Percentiles rank a stretch among this genome's conserved stretches.
Evolutionary conservation across 2,329 filamentous ascomycete species (phyloP).

Genomic region (Beauveria sp.): DNA sequence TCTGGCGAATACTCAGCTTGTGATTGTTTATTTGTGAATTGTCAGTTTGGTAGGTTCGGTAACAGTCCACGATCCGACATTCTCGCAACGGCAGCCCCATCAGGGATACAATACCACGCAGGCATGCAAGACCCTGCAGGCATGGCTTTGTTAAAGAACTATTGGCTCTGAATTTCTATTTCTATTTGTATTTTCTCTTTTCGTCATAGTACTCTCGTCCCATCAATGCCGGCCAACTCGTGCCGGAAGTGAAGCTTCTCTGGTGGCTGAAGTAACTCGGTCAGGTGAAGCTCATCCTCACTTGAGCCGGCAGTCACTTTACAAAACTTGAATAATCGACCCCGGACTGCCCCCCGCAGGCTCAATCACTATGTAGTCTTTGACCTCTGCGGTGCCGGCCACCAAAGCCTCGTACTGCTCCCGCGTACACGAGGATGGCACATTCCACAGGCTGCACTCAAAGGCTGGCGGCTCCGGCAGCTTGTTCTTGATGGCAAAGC

Average conservation of each 20-base stretch:
- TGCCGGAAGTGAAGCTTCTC: not conserved
- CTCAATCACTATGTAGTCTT: slow-evolving; percentile 14
- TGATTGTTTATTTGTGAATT: not conserved
- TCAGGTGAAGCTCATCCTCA: not conserved
- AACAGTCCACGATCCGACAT: not conserved
- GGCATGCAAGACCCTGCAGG: too few relatives aligned
- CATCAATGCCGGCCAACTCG: not conserved
- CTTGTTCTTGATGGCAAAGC: slow-evolving; percentile 45
- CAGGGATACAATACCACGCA: not conserved
- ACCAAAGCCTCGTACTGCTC: slow-evolving; percentile 17
- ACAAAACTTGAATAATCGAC: not conserved
- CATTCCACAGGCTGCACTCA: slow-evolving; percentile 50
- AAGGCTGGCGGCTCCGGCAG: slow-evolving; percentile 35
- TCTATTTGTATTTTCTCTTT: not conserved
- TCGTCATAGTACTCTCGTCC: not conserved
- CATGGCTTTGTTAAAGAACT: too few relatives aligned
- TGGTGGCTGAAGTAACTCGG: not conserved
- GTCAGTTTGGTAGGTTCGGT: not conserved
- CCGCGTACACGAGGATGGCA: slow-evolving; percentile 34
- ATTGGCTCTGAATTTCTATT: too few relatives aligned
- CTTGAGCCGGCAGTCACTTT: not conserved
- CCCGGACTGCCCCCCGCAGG: slow-evolving; percentile 6
- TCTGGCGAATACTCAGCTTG: not conserved
- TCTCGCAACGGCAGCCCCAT: not conserved
- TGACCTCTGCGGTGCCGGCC: slow-evolving; percentile 15